These are phyloP conservation scores for Xylaria polymorpha DNA, from an alignment of 2,329 filamentous ascomycete genomes.

Conservation along the genomic window DNA sequence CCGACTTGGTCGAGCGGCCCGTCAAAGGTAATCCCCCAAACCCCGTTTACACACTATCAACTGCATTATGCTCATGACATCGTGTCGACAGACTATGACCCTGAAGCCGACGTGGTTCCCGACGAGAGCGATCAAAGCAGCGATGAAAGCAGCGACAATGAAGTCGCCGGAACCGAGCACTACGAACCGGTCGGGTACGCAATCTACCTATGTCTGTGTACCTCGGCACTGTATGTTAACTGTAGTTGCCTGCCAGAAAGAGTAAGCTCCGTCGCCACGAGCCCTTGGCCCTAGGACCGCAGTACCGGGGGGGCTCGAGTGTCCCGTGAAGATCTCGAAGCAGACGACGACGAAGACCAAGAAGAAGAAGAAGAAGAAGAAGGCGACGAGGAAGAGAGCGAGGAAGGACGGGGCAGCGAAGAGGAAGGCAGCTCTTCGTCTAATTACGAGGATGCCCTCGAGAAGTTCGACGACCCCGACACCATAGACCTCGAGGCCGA, in stretches of 20 bases:
- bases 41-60: constrained; percentile 2
- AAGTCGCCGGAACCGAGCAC: constrained; percentile 80
- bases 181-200: constrained; percentile 66
- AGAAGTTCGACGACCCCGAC: constrained; percentile 66
- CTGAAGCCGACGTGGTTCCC: constrained; percentile 71
- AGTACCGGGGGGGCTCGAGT: constrained; percentile 85
- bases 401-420: constrained; percentile 58
- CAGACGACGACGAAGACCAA: constrained; percentile 52
- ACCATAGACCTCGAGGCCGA: constrained; percentile 65
- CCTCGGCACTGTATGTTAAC: constrained; percentile 19
- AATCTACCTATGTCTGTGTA: constrained; percentile 31
- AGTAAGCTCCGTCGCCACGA: constrained; percentile 84
- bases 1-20: constrained; percentile 70
- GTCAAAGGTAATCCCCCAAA: constrained; percentile 64
- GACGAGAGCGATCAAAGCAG: constrained; percentile 66
- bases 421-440: constrained; percentile 53
- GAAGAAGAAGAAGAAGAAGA: constrained; percentile 66
- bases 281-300: constrained; percentile 74
- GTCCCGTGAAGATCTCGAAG: constrained; percentile 69
- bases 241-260: constrained; percentile 64
- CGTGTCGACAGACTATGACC: constrained; percentile 75
- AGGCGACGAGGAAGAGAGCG: constrained; percentile 50
- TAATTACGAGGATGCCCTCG: constrained; percentile 48
- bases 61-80: constrained; percentile 34
- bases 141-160: constrained; percentile 63